These are phyloP conservation scores for Pythium oligandrum DNA, from an alignment of 352 stramenopile species.

Conservation along the genomic window DNA sequence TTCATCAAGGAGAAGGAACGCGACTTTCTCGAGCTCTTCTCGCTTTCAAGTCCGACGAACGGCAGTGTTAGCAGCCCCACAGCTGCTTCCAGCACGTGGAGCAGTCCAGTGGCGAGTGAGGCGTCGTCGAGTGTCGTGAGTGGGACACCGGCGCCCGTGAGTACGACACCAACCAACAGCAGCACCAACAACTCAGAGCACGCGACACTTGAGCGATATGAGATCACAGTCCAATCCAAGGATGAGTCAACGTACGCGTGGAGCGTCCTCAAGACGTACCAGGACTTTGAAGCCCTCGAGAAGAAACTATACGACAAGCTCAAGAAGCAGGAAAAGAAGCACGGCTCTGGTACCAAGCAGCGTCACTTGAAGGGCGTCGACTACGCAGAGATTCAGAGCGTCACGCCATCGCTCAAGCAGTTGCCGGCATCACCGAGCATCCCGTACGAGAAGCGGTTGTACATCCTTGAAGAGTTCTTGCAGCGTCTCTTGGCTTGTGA, in stretches of 20 bases:
- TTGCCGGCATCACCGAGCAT: constrained; percentile 24
- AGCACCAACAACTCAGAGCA: too few relatives aligned
- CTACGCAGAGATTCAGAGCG: constrained; percentile 48
- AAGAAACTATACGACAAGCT: constrained; percentile 62
- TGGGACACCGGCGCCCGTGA: too few relatives aligned
- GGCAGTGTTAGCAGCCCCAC: neutral
- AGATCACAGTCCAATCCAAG: constrained; percentile 59
- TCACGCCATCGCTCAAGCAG: constrained; percentile 48
- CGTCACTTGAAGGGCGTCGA: constrained; percentile 70
- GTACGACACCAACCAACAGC: too few relatives aligned
- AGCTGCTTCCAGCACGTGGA: neutral
- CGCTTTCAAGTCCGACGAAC: neutral
- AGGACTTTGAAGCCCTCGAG: constrained; percentile 67
- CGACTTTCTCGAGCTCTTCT: neutral
- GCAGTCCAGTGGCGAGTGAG: too few relatives aligned
- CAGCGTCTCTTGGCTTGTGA: constrained; percentile 65
- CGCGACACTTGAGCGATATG: constrained; percentile 17
- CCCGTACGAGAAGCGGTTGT: constrained; percentile 59
- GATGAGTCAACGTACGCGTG: constrained; percentile 52
- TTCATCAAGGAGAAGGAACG: constrained; percentile 38
- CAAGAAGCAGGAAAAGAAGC: constrained; percentile 69
- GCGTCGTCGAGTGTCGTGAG: too few relatives aligned
- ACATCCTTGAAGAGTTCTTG: constrained; percentile 63
- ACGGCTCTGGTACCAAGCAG: constrained; percentile 26
- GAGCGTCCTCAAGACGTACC: constrained; percentile 64